Evolutionary conservation across 148 eudicot genomes (phyloP).

Genomic region (Chenopodium berlandieri): DNA sequence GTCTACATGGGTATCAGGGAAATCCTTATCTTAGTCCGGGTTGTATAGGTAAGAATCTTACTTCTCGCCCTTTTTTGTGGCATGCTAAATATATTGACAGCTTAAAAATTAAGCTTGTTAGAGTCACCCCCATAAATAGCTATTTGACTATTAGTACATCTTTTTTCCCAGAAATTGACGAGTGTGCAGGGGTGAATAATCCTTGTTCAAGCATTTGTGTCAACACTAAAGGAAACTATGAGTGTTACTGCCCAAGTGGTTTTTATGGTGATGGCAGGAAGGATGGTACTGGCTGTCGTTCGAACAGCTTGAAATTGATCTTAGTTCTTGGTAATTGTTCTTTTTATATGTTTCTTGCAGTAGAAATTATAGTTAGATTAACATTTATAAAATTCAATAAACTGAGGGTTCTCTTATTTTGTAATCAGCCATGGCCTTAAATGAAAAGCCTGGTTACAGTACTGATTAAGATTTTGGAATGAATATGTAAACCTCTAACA

Average conservation of each 20-base stretch:
- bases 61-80: background rate
- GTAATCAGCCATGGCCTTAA: background rate
- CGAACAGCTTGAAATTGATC: conserved; percentile 10
- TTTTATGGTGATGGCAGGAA: conserved; percentile 26
- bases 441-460: background rate
- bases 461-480: background rate
- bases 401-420: too few species aligned
- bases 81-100: too few species aligned
- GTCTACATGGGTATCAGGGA: conserved; percentile 21
- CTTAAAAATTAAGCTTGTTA: background rate
- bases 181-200: conserved; percentile 5
- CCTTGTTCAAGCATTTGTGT: conserved; percentile 23
- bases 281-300: conserved; percentile 26
- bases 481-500: background rate
- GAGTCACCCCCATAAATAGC: background rate
- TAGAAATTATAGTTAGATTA: background rate
- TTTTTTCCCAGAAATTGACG: conserved; percentile 21
- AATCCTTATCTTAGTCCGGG: conserved; percentile 33
- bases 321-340: conserved; percentile 15
- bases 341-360: background rate
- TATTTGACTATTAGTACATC: background rate
- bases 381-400: background rate
- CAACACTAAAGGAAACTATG: conserved; percentile 23
- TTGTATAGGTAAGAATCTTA: conserved; percentile 24
- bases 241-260: conserved; percentile 23